A percentile compares a stretch with the other conserved stretches of the same genome.
phyloP scores from a whole-genome alignment of 2,329 filamentous ascomycete species.

The Phoma sp. region DNA sequence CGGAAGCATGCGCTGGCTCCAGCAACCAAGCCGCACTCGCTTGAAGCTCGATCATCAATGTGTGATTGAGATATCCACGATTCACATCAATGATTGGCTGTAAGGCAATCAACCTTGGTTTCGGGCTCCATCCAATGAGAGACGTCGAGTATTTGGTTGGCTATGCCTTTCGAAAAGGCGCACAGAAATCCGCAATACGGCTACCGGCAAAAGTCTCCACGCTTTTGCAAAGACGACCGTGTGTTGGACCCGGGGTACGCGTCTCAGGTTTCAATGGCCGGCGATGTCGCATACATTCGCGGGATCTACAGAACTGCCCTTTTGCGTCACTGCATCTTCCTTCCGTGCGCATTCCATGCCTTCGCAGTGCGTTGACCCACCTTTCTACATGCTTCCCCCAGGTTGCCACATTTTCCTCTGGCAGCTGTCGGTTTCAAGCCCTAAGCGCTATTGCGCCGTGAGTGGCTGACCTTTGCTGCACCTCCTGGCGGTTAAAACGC shows the following conservation, averaged over 20 bases:
- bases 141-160: neutral
- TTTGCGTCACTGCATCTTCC: neutral
- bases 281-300: slow-evolving; percentile 8
- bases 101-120: neutral
- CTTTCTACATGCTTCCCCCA: slow-evolving; percentile 13
- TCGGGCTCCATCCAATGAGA: slow-evolving; percentile 7
- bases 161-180: neutral
- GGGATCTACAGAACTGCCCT: neutral
- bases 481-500: slow-evolving; percentile 33
- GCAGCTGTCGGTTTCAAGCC: slow-evolving; percentile 33
- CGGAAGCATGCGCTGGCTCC: slow-evolving; percentile 9
- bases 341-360: slow-evolving; percentile 8
- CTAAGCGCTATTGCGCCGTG: slow-evolving; percentile 40
- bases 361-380: slow-evolving; percentile 9
- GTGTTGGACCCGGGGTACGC: slow-evolving; percentile 4
- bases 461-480: slow-evolving; percentile 34
- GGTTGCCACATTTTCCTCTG: slow-evolving; percentile 17
- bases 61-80: slow-evolving; percentile 2
- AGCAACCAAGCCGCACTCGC: neutral
- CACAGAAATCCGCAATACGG: neutral
- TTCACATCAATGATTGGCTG: slow-evolving; percentile 1
- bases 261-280: slow-evolving; percentile 14
- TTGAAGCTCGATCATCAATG: neutral
- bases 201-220: neutral
- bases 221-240: neutral